Evolutionary conservation across 257 asterid species (phyloP).

Genomic region (Scutellaria minor): DNA sequence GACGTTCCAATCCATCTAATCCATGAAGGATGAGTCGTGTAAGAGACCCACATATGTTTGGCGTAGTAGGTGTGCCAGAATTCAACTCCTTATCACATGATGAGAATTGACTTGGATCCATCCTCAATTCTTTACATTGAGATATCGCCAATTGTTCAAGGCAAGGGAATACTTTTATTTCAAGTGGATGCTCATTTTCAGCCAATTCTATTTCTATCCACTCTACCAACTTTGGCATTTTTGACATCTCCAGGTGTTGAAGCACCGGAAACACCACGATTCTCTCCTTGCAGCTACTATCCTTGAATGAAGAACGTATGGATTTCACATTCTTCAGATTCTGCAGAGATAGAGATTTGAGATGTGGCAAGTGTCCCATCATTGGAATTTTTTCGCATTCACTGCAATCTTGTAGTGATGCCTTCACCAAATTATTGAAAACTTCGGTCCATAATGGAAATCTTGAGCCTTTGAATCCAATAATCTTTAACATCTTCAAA

Average conservation of each 20-base stretch:
- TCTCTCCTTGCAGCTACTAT: too few species aligned
- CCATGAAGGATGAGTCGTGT: accelerated
- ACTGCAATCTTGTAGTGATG: background rate
- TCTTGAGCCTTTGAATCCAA: background rate
- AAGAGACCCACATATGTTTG: too few species aligned
- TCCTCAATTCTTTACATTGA: background rate
- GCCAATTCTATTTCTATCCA: background rate
- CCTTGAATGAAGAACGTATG: too few species aligned
- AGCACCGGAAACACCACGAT: too few species aligned
- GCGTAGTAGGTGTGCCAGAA: too few species aligned
- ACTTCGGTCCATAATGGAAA: background rate
- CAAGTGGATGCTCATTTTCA: background rate
- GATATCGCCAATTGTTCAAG: background rate
- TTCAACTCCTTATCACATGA: too few species aligned
- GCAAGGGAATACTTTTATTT: background rate
- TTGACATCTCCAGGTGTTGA: too few species aligned
- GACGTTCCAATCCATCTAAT: background rate
- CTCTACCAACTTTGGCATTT: background rate
- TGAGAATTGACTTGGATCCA: too few species aligned
- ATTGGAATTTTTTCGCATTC: conserved; percentile 16
- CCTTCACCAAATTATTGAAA: conserved; percentile 12
- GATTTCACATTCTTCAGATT: too few species aligned
- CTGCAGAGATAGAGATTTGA: conserved; percentile 2
- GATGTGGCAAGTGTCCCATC: conserved; percentile 19
- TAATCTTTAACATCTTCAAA: background rate